phyloP scores from a whole-genome alignment of 2,329 filamentous ascomycete species.

The Ophiocordyceps camponoti-rufipedis region DNA sequence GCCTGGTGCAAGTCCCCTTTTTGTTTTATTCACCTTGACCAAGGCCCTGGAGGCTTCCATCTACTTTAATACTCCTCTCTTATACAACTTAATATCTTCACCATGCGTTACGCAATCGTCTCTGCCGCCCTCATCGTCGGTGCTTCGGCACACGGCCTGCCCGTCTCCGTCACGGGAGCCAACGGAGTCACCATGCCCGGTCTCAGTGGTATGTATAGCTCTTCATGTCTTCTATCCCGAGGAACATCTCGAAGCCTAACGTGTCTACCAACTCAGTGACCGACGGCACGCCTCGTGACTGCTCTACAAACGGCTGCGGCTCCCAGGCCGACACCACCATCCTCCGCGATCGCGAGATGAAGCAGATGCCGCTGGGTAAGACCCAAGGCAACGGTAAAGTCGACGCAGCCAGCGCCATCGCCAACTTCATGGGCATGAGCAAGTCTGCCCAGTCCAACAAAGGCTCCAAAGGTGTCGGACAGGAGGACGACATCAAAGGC shows the following conservation, averaged over 20 bases:
- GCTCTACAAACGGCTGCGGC: slow-evolving; percentile 39
- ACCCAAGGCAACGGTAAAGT: slow-evolving; percentile 42
- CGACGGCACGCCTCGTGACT: slow-evolving; percentile 52
- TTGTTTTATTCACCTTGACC: neutral
- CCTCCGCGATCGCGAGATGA: slow-evolving; percentile 42
- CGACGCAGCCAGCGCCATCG: slow-evolving; percentile 35
- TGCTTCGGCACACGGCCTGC: slow-evolving; percentile 38
- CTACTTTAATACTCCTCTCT: neutral
- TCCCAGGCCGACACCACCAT: slow-evolving; percentile 55
- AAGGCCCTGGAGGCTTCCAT: neutral
- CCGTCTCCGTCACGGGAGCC: slow-evolving; percentile 36
- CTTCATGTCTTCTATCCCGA: neutral
- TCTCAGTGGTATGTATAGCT: slow-evolving; percentile 16
- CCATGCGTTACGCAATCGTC: slow-evolving; percentile 13
- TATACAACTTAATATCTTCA: slow-evolving; percentile 2
- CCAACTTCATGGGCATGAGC: slow-evolving; percentile 38
- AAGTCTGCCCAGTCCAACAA: neutral
- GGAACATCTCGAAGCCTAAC: neutral
- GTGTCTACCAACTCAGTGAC: slow-evolving; percentile 19
- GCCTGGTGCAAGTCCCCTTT: neutral
- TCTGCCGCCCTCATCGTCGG: slow-evolving; percentile 21
- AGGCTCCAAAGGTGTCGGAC: slow-evolving; percentile 10
- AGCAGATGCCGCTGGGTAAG: slow-evolving; percentile 39
- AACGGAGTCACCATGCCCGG: slow-evolving; percentile 46
- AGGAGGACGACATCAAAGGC: slow-evolving; percentile 22